Base-by-base conservation (phyloP, 495 filamentous ascomycete genomes). In the Aspergillus wentii region DNA sequence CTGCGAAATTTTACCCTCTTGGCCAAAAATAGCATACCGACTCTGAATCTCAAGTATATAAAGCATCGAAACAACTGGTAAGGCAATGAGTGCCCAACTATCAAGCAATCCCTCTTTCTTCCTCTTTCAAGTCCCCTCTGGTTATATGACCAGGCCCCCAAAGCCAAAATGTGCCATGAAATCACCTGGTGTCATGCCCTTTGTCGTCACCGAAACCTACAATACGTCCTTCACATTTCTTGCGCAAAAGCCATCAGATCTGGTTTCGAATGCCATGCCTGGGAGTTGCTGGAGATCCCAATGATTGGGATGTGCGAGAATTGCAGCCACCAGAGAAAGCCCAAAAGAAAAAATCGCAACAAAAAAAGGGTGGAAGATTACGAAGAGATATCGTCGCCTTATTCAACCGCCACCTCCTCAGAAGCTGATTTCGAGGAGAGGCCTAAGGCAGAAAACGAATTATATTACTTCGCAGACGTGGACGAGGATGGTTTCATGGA, bases 141-240 rank as follows among this genome's bases (percentile, higher is more conserved):
- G n/a, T n/a, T n/a, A n/a, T n/a, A n/a, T n/a, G n/a, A n/a, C 10
- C 30, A 32, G 17, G 0, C 10, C 10, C 10, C 23, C 26, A n/a
- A n/a, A 13, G 41, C 5, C 27, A 40, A 8, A 15, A 66, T 66
- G 62, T 66, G 62, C 35, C 54, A 63, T 18, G 10, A 17, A 18
- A 48, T 63, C 6, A 36, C 29, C 26, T 66, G 58, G 60, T 54
- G 52, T 31, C 43, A 60, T 35, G 46, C 40, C 34, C 22, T 56
- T 17, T 64, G 62, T 41, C 35, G 35, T 7, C 56, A 59, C 39
- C 4, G 17, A 14, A 38, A 51, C 20, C 33, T 27, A 22, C 14
- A 27, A n/a, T 40, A 32, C 27, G 29, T 34, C 22, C 30, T 37
- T 17, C 9, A 25, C 3, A 58, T 61, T 25, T 22, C 27, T 11